These are phyloP conservation scores for Suillus occidentalis DNA, from an alignment of 768 basidiomycete genomes.

Conservation along the genomic window DNA sequence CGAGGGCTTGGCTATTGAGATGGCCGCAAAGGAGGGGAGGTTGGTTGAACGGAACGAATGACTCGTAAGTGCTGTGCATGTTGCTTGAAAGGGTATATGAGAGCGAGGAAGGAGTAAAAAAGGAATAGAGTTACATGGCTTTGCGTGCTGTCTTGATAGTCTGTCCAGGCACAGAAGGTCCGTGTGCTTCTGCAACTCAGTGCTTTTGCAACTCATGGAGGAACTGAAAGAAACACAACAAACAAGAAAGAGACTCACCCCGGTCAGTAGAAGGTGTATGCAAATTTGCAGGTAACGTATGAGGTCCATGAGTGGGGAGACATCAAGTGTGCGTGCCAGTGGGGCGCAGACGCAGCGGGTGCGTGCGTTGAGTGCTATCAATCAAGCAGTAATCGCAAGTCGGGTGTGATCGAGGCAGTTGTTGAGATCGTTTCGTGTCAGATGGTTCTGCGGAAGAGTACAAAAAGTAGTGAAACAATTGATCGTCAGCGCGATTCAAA, in stretches of 20 bases:
- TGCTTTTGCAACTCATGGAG: background rate
- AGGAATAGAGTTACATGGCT: no score
- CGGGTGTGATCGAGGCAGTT: background rate
- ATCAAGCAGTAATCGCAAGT: background rate
- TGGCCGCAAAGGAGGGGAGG: no score
- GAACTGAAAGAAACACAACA: background rate
- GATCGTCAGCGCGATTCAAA: background rate
- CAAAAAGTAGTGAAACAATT: background rate
- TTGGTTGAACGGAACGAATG: no score
- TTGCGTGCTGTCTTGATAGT: no score
- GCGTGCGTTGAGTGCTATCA: conserved; percentile 17
- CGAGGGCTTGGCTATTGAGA: no score
- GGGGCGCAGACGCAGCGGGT: conserved; percentile 4
- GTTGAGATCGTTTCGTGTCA: background rate
- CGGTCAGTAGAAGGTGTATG: conserved; percentile 27
- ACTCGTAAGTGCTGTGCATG: no score
- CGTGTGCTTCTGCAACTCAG: no score
- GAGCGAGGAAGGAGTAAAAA: no score
- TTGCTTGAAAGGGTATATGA: no score
- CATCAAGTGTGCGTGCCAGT: conserved; percentile 11
- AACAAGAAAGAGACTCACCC: conserved; percentile 20
- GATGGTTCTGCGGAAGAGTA: background rate
- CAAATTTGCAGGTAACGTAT: conserved; percentile 25
- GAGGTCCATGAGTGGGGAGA: conserved; percentile 16
- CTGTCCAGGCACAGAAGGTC: background rate